Conservation (phyloP, 164 flowering plant species). For the Nymphaea colorata region DNA sequence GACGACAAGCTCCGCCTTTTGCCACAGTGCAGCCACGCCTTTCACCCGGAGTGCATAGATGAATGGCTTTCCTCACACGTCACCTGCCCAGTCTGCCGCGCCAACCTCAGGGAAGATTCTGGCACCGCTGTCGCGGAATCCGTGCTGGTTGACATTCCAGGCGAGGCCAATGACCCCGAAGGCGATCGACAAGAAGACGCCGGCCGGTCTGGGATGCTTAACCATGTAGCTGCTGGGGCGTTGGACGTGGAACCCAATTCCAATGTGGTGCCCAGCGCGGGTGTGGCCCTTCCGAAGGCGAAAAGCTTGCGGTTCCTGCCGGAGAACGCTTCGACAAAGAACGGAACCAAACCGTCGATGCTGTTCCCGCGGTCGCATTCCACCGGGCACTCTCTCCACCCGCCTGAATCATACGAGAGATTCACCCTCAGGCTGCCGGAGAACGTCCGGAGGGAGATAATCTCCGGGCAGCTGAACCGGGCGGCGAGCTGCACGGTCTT, state of each 20-base stretch:
- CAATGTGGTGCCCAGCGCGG: neutral
- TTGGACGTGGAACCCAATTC: slow-evolving; percentile 8
- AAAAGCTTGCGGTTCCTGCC: no score
- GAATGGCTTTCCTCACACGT: slow-evolving; percentile 23
- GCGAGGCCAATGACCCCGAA: neutral
- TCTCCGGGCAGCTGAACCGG: no score
- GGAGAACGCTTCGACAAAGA: neutral
- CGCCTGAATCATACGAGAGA: slow-evolving; percentile 47
- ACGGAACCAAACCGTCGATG: neutral
- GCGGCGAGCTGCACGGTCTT: no score
- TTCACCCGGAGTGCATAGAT: slow-evolving; percentile 36
- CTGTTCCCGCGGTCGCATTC: slow-evolving; percentile 53
- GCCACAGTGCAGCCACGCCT: slow-evolving; percentile 36
- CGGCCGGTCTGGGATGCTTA: neutral
- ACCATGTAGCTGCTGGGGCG: neutral
- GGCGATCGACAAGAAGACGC: neutral
- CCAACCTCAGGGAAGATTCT: slow-evolving; percentile 6
- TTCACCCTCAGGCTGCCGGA: slow-evolving; percentile 50
- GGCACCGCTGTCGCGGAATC: neutral
- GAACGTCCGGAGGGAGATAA: neutral
- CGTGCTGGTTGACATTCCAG: neutral
- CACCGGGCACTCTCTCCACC: slow-evolving; percentile 65
- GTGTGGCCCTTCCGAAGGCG: no score
- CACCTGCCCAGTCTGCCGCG: slow-evolving; percentile 40
- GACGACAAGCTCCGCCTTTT: slow-evolving; percentile 23